phyloP scores from a whole-genome alignment of 2,329 filamentous ascomycete genomes.

The Pseudopyrenochaeta lycopersici region DNA sequence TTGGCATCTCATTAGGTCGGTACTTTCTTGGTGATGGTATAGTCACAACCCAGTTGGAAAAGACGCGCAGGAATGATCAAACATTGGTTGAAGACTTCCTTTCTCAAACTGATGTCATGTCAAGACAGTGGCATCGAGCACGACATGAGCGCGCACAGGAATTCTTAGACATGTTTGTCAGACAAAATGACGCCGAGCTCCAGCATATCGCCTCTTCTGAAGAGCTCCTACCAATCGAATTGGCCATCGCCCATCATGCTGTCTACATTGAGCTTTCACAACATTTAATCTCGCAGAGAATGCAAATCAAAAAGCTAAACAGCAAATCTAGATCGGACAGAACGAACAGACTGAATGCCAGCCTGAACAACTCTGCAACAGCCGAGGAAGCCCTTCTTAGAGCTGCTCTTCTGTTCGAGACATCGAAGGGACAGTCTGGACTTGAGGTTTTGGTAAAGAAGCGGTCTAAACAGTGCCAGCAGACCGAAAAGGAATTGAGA shows the following conservation, averaged over 20 bases:
- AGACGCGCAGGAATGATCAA: conserved; percentile 40
- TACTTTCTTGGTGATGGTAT: conserved; percentile 59
- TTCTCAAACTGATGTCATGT: conserved; percentile 59
- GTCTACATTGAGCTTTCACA: conserved; percentile 66
- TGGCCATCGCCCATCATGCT: conserved; percentile 59
- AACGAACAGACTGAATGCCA: conserved; percentile 53
- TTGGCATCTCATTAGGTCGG: conserved; percentile 64
- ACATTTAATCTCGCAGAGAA: conserved; percentile 61
- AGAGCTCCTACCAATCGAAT: conserved; percentile 53
- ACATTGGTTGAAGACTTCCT: conserved; percentile 65
- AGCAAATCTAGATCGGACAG: conserved; percentile 48
- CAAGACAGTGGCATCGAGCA: conserved; percentile 61
- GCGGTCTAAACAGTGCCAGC: conserved; percentile 21
- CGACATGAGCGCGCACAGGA: conserved; percentile 62
- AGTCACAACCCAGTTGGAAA: conserved; percentile 58
- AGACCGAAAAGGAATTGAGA: conserved; percentile 19
- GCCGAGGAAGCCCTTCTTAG: conserved; percentile 65
- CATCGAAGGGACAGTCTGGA: conserved; percentile 16
- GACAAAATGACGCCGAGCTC: conserved; percentile 49
- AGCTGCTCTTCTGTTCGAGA: conserved; percentile 39
- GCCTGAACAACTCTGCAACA: conserved; percentile 55
- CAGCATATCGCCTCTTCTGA: conserved; percentile 54
- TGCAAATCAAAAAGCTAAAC: conserved; percentile 55
- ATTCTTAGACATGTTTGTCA: conserved; percentile 64
- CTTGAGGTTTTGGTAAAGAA: conserved; percentile 21